Percentiles rank a stretch among this genome's conserved stretches.
Evolutionary conservation across 768 basidiomycete species (phyloP).

Genomic region (Lactarius deliciosus): DNA sequence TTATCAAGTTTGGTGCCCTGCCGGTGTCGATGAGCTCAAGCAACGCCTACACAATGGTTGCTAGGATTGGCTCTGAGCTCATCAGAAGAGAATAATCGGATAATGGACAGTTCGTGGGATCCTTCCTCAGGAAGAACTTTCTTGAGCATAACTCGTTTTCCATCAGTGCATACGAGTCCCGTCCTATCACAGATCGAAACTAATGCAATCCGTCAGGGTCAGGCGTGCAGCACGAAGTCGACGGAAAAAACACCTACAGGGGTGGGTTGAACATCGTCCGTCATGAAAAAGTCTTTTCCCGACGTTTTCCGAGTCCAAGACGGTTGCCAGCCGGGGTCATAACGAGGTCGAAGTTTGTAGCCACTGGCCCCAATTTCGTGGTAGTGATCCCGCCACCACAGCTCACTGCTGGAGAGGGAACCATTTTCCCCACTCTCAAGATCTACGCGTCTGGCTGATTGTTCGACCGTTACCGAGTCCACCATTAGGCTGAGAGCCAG

Average conservation of each 20-base stretch:
- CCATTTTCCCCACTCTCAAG: not conserved
- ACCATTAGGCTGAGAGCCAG: not conserved
- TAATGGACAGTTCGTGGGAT: conserved; percentile 21
- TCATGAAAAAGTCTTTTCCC: conserved; percentile 4
- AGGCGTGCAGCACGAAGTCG: not conserved
- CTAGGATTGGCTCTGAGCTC: conserved; percentile 12
- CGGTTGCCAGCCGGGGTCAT: conserved; percentile 11
- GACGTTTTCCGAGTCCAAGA: conserved; percentile 17
- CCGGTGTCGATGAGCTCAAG: conserved; percentile 21
- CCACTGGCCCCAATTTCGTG: conserved; percentile 7
- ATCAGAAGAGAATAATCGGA: conserved; percentile 9
- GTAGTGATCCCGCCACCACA: conserved; percentile 22
- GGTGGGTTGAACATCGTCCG: conserved; percentile 18
- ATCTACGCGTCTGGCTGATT: not conserved
- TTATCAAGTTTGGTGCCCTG: conserved; percentile 1
- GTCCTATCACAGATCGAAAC: conserved; percentile 26
- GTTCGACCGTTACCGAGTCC: not conserved
- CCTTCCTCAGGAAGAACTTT: conserved; percentile 22
- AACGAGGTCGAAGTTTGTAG: conserved; percentile 19
- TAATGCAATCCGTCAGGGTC: not conserved
- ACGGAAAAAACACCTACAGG: not conserved
- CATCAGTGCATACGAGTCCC: conserved; percentile 26
- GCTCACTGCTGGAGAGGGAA: conserved; percentile 10
- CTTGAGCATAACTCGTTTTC: conserved; percentile 29
- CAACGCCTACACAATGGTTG: conserved; percentile 29